Evolutionary conservation across 2,329 filamentous ascomycete species (phyloP).

Genomic region (Hypoxylon rubiginosum): DNA sequence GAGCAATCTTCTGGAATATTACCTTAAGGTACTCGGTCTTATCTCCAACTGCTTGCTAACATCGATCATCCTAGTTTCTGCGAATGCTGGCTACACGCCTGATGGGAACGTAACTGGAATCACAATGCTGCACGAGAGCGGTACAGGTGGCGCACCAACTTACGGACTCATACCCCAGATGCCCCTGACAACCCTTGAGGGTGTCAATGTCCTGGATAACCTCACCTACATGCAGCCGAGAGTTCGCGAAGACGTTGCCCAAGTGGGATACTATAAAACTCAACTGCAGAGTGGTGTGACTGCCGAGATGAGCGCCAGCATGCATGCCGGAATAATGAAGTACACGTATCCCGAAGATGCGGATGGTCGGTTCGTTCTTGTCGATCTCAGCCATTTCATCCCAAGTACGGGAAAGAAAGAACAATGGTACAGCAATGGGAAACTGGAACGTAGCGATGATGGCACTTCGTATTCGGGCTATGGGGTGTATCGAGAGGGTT

Average conservation of each 20-base stretch:
- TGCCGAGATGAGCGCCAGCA: conserved; percentile 63
- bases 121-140: conserved; percentile 68
- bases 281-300: conserved; percentile 62
- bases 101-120: conserved; percentile 63
- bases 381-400: conserved; percentile 64
- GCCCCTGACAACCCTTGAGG: conserved; percentile 58
- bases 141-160: conserved; percentile 70
- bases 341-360: conserved; percentile 61
- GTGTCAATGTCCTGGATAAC: conserved; percentile 63
- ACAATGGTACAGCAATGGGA: conserved; percentile 59
- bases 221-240: conserved; percentile 61
- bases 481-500: conserved; percentile 62
- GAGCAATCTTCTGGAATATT: no score
- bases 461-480: conserved; percentile 60
- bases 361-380: conserved; percentile 58
- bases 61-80: conserved; percentile 35
- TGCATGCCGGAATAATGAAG: conserved; percentile 65
- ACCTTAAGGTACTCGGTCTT: not conserved
- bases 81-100: conserved; percentile 56
- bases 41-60: not conserved
- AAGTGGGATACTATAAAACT: conserved; percentile 68
- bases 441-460: conserved; percentile 55
- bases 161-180: conserved; percentile 68
- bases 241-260: conserved; percentile 57
- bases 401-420: conserved; percentile 56